Evolutionary conservation across 345 rosid genomes (phyloP), one percentile per base, ranked within the genome.

Genomic region (Ceriops zippeliana): DNA sequence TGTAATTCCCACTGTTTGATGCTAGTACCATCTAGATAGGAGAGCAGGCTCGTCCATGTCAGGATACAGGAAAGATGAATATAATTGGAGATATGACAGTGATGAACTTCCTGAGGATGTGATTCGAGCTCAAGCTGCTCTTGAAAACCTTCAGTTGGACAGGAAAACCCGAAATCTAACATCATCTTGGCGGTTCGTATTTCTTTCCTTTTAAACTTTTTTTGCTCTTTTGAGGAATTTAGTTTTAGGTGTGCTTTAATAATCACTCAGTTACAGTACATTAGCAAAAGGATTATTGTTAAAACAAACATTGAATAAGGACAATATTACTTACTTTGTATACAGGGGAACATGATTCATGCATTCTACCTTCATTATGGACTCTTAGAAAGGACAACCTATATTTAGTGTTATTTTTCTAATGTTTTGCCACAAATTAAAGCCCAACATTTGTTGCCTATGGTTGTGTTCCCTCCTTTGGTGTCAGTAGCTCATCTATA

Each of bases 81-180:
- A 79, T 77, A 91, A 69, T 52, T 85, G 96, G 97, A 88, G 96
- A 85, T 82, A 91, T 47, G 87, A 83, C 62, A 79, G 78, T 60
- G 86, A 90, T 47, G 93, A 91, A 63, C 67, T 70, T 30, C 73
- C 88, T 21, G 98, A 91, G 49, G 97, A 90, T 21, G 83, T 92
- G 57, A 73, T 84, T 63, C 88, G 89, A 84, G 83, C 96, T 79
- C 88, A 97, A 52, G 58, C 96, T 58, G 95, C 96, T 4, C 60
- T 91, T 51, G 97, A 93, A 80, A 91, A 89, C 82, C 98, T 93
- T 79, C 96, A 91, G 77, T 80, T 95, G 75, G 97, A 93, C 83
- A 81, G 96, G 78, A 93, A 93, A 80, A 88, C 97, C 58, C 71
- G 90, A 52, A 95, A 91, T 79, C 79, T 95, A 63, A 86, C 96